Evolutionary conservation across 2,329 filamentous ascomycete genomes (phyloP), one percentile per base, ranked within the genome.

Genomic region (Pseudogymnoascus sp.): DNA sequence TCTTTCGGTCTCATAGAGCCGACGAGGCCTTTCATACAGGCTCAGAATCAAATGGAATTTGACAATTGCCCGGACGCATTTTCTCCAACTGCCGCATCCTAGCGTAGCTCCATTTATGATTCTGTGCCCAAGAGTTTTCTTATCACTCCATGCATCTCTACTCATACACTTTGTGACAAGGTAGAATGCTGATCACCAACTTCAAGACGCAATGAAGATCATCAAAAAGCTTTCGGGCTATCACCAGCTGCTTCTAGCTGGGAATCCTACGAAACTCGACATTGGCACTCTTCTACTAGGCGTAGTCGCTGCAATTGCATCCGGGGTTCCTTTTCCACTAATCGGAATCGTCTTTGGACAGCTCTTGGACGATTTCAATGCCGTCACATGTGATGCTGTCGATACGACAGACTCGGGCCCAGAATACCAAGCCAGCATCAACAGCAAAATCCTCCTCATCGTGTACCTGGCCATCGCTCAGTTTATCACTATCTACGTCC

Each of bases 381-480:
- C 75, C 7, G 80, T 80, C 21, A 80, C 82, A 18, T 86, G 84
- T 70, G 75, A 74, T 16, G 72, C 74, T 64, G 70, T 74, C 40
- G 65, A 70, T 8, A 64, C 68, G 16, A 66, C 68, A 12, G 73
- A 63, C 31, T 65, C 69, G 6, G 62, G 37, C 3, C 65, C 65
- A 5, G 67, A 71, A 56, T 62, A 46, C 42, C 76, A 82, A 64
- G 65, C 69, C 40, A 72, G 72, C 28, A 79, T 87, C 65, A 81
- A 85, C 70, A 70, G 75, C 60, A 87, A 85, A 69, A 82, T 90
- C 40, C 72, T 88, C 70, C 68, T 82, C 59, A 77, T 89, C 21
- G 80, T 88, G 12, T 88, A 87, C 70, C 79, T 90, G 38, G 84
- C 84, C 18, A 82, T 88, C 63, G 86, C 80, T 28, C 82, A 83